phyloP scores from a whole-genome alignment of 2,329 filamentous ascomycete genomes.

The Alternaria consortialis region DNA sequence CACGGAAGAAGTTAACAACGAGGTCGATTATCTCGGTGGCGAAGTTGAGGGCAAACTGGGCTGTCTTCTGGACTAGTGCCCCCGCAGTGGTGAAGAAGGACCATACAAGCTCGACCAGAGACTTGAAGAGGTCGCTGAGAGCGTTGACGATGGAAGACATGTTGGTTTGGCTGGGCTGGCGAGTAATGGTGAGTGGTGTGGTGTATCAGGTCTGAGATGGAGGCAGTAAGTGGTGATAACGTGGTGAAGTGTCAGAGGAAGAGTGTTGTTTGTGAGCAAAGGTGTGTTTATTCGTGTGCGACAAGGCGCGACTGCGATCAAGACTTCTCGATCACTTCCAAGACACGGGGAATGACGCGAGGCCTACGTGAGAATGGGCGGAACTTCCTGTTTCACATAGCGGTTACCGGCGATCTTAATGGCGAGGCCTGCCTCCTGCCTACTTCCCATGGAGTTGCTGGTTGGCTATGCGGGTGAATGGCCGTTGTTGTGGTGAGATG shows the following conservation, averaged over 20 bases:
- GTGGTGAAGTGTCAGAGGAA: background rate
- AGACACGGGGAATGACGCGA: constrained; percentile 28
- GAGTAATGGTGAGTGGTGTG: constrained; percentile 4
- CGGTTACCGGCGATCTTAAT: constrained; percentile 19
- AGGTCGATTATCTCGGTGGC: constrained; percentile 39
- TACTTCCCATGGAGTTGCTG: constrained; percentile 16
- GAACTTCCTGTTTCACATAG: constrained; percentile 4
- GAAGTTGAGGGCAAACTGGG: constrained; percentile 40
- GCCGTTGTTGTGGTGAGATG: constrained; percentile 16
- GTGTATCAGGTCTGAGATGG: background rate
- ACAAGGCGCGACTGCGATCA: constrained; percentile 14
- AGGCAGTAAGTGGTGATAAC: background rate
- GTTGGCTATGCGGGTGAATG: constrained; percentile 29
- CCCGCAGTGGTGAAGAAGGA: constrained; percentile 49
- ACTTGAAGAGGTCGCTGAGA: constrained; percentile 44
- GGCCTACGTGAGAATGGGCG: constrained; percentile 25
- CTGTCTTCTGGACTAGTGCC: constrained; percentile 42
- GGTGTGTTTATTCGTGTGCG: constrained; percentile 12
- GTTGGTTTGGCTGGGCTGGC: constrained; percentile 7
- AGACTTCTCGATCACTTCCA: background rate
- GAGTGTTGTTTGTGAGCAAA: background rate
- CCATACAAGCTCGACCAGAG: constrained; percentile 45
- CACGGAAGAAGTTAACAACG: constrained; percentile 45
- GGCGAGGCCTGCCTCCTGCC: background rate
- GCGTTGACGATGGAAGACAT: constrained; percentile 48